Percentiles rank a stretch among this genome's conserved stretches.
These are phyloP conservation scores for Pseudogymnoascus pannorum DNA, from an alignment of 2,329 filamentous ascomycete genomes.

Conservation along the genomic window DNA sequence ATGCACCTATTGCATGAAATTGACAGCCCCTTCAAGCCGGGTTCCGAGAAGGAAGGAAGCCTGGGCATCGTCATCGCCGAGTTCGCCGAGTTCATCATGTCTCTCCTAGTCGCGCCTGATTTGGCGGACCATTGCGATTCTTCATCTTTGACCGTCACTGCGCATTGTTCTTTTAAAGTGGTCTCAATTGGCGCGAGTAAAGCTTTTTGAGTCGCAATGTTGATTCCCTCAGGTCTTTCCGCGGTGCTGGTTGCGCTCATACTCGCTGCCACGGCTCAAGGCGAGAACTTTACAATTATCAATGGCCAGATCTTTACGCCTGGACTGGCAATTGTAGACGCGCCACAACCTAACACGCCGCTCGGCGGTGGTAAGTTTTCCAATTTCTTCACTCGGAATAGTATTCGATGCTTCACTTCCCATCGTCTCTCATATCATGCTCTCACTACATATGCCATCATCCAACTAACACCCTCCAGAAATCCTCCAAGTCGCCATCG, in stretches of 20 bases:
- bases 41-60: neutral
- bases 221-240: neutral
- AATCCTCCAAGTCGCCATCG: slow-evolving; percentile 56
- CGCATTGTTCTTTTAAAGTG: neutral
- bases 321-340: slow-evolving; percentile 58
- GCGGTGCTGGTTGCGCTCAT: neutral
- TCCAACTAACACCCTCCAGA: slow-evolving; percentile 25
- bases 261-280: neutral
- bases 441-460: slow-evolving; percentile 12
- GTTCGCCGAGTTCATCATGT: neutral
- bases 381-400: neutral
- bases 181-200: neutral
- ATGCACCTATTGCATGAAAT: slow-evolving; percentile 3
- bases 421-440: neutral
- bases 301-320: slow-evolving; percentile 64
- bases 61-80: neutral
- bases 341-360: slow-evolving; percentile 57
- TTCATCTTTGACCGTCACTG: neutral
- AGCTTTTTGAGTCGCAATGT: neutral
- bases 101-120: neutral
- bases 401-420: neutral
- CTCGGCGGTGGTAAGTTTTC: slow-evolving; percentile 50
- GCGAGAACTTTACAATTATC: slow-evolving; percentile 44
- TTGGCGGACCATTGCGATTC: neutral
- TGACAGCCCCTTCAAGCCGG: neutral